Conservation (phyloP, 2,329 filamentous ascomycete genomes). For the Lachnellula occidentalis region DNA sequence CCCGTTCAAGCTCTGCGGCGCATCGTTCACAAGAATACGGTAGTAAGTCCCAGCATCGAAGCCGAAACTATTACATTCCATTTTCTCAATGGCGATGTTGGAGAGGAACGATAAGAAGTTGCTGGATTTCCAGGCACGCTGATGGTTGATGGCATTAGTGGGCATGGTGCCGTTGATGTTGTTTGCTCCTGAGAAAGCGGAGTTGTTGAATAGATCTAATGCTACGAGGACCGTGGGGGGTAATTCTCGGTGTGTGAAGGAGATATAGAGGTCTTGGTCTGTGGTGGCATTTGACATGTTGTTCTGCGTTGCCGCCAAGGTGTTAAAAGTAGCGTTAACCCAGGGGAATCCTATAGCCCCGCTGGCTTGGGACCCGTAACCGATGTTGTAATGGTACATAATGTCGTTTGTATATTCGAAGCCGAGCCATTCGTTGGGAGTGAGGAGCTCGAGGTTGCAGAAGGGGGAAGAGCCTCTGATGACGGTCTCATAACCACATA, state of each 20-base stretch:
- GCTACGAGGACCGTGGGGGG: slow-evolving; percentile 49
- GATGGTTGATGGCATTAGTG: slow-evolving; percentile 41
- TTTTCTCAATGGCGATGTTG: slow-evolving; percentile 48
- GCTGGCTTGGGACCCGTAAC: slow-evolving; percentile 44
- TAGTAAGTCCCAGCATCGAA: slow-evolving; percentile 41
- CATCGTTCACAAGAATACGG: slow-evolving; percentile 45
- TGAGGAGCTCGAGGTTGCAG: slow-evolving; percentile 40
- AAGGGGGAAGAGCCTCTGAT: slow-evolving; percentile 43
- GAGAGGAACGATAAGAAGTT: slow-evolving; percentile 48
- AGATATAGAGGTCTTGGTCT: slow-evolving; percentile 46
- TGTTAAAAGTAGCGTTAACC: slow-evolving; percentile 44
- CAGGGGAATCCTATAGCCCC: slow-evolving; percentile 46
- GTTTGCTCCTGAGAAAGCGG: slow-evolving; percentile 39
- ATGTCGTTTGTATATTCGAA: slow-evolving; percentile 47
- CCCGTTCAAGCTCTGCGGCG: slow-evolving; percentile 41
- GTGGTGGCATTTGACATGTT: slow-evolving; percentile 30
- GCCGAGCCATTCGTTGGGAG: slow-evolving; percentile 41
- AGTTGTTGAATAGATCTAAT: slow-evolving; percentile 51
- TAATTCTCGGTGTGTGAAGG: slow-evolving; percentile 50
- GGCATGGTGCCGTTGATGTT: slow-evolving; percentile 48
- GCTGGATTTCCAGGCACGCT: slow-evolving; percentile 45
- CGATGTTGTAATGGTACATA: slow-evolving; percentile 45
- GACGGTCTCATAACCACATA: slow-evolving; percentile 47
- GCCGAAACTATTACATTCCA: slow-evolving; percentile 46
- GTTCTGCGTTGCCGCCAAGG: slow-evolving; percentile 28